phyloP scores from a whole-genome alignment of 495 filamentous ascomycete species.

The Penicillium coprophilum region DNA sequence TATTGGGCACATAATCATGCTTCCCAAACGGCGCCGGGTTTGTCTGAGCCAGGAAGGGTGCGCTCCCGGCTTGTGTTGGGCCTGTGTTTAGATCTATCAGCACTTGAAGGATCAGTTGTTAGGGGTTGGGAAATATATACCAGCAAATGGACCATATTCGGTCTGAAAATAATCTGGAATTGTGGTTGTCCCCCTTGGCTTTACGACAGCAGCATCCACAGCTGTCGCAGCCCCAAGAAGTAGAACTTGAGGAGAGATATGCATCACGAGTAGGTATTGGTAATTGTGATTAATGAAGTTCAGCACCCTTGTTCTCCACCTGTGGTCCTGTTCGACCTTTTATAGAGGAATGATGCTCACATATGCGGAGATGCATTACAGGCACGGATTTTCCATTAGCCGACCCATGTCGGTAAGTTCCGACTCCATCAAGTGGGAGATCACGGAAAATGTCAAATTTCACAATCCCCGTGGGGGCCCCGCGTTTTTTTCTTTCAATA shows the following conservation, averaged over 20 bases:
- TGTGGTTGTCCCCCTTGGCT: constrained; percentile 2
- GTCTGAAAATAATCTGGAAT: constrained; percentile 60
- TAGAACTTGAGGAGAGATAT: not conserved
- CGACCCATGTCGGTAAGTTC: not conserved
- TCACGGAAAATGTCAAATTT: not conserved
- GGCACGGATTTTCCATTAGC: not conserved
- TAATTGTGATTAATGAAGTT: not conserved
- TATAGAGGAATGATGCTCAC: not conserved
- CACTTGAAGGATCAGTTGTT: not conserved
- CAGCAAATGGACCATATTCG: constrained; percentile 10
- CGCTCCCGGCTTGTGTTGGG: constrained; percentile 55
- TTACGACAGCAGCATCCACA: not conserved
- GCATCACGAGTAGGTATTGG: not conserved
- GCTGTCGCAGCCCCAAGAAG: not conserved
- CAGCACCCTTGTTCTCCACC: not conserved
- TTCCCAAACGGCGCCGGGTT: constrained; percentile 51
- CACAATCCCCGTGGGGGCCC: not conserved
- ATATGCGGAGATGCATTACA: not conserved
- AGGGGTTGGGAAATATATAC: not conserved
- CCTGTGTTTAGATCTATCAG: constrained; percentile 37
- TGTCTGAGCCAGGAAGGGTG: constrained; percentile 57
- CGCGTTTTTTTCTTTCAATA: not conserved
- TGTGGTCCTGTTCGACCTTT: not conserved
- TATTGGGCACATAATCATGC: constrained; percentile 52
- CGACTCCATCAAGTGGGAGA: not conserved